Evolutionary conservation across 2,329 filamentous ascomycete species (phyloP).

Genomic region (Cercospora sojina): DNA sequence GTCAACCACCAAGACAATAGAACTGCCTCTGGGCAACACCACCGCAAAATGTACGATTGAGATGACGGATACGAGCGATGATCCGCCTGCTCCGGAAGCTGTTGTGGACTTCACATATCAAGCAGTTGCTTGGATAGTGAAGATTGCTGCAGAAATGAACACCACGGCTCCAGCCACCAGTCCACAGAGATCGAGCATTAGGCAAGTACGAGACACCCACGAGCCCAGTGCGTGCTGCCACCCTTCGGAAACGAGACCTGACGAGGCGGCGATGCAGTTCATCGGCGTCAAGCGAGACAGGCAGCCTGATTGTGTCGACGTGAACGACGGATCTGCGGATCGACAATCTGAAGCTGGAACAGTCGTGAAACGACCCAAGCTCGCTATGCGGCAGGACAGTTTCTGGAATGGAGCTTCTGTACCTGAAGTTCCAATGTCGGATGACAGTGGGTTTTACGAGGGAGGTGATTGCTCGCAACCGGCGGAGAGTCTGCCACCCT

Average conservation of each 20-base stretch:
- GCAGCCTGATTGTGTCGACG: constrained; percentile 9
- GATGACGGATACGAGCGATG: neutral
- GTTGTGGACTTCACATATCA: constrained; percentile 14
- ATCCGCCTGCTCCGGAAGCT: constrained; percentile 2
- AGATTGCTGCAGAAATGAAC: constrained; percentile 11
- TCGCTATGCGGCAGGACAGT: neutral
- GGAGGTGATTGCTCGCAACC: neutral
- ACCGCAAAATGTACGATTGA: constrained; percentile 11
- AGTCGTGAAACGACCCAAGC: constrained; percentile 2
- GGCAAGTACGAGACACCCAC: constrained; percentile 11
- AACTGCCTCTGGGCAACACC: constrained; percentile 7
- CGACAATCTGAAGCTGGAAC: neutral
- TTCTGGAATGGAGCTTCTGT: neutral
- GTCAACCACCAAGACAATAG: constrained; percentile 8
- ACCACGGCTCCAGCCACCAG: constrained; percentile 3
- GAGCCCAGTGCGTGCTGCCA: neutral
- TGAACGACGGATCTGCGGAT: neutral
- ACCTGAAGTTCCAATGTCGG: neutral
- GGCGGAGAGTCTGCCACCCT: neutral
- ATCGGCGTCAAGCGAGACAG: constrained; percentile 16
- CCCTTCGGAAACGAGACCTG: neutral
- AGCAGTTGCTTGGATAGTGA: constrained; percentile 10
- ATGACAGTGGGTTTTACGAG: neutral
- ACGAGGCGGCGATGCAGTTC: constrained; percentile 4
- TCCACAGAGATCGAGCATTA: constrained; percentile 6